These are phyloP conservation scores for Trametes sp. DNA, from an alignment of 1,284 basidiomycete genomes.

Conservation along the genomic window DNA sequence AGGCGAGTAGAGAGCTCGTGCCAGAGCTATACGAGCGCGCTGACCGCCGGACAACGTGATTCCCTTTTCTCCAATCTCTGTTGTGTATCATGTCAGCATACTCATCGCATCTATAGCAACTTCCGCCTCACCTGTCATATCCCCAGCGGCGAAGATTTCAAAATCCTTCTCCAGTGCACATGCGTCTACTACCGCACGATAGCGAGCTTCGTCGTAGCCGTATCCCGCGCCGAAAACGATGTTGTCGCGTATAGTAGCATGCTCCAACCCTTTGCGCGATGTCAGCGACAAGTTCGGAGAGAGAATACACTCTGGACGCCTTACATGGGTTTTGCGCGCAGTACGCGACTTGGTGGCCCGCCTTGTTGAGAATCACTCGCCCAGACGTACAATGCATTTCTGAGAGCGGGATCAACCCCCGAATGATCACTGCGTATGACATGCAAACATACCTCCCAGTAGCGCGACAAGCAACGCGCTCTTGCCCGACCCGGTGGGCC, in stretches of 20 bases:
- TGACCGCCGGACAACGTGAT: conserved; percentile 83
- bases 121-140: conserved; percentile 69
- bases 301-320: conserved; percentile 26
- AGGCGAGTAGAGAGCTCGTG: conserved; percentile 70
- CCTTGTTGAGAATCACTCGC: conserved; percentile 67
- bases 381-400: conserved; percentile 78
- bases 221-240: conserved; percentile 78
- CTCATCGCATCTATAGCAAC: neutral
- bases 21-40: conserved; percentile 77
- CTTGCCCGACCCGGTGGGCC: conserved; percentile 84
- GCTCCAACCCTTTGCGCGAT: conserved; percentile 60
- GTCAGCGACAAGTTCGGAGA: neutral
- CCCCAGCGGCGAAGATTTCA: conserved; percentile 80
- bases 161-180: conserved; percentile 83
- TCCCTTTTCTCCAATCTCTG: conserved; percentile 84
- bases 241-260: conserved; percentile 83
- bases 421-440: neutral
- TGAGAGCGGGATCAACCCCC: conserved; percentile 33
- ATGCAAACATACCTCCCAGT: conserved; percentile 59
- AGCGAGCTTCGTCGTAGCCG: conserved; percentile 74
- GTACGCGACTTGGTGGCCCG: conserved; percentile 66
- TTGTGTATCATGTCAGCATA: neutral
- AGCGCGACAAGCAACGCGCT: conserved; percentile 73
- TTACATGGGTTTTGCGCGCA: conserved; percentile 74
- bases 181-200: conserved; percentile 77